These are phyloP conservation scores for Leptodermis oblonga DNA, from an alignment of 257 asterid genomes.

Conservation along the genomic window DNA sequence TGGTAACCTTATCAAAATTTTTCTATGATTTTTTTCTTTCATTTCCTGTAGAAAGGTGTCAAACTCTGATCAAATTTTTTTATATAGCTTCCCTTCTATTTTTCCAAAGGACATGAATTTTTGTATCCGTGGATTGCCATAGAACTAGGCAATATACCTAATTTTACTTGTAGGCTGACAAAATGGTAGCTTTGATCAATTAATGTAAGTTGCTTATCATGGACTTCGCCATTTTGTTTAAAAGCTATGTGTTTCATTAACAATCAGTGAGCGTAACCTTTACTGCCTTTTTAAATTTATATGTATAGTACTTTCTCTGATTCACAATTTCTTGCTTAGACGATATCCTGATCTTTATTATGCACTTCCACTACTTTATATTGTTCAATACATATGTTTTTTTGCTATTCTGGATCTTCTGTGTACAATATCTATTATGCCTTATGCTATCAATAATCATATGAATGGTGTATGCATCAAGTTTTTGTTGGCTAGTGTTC, in stretches of 20 bases:
- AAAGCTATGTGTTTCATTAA: neutral
- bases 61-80: neutral
- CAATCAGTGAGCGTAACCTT: neutral
- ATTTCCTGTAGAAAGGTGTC: neutral
- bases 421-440: neutral
- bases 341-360: neutral
- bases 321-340: neutral
- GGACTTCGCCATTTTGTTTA: neutral
- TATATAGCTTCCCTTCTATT: neutral
- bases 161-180: neutral
- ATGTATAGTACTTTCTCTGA: neutral
- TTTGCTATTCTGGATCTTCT: neutral
- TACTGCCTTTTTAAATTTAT: neutral
- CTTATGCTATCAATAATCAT: neutral
- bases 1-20: neutral
- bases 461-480: neutral
- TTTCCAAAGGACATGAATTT: neutral
- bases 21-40: neutral
- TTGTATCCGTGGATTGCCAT: neutral
- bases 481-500: neutral
- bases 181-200: neutral
- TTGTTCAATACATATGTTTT: neutral
- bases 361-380: neutral
- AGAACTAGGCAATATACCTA: neutral
- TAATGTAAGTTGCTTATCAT: neutral